These are phyloP conservation scores for Nakaseomyces nivariensis DNA, from an alignment of 1,139 yeast genomes.

Conservation along the genomic window DNA sequence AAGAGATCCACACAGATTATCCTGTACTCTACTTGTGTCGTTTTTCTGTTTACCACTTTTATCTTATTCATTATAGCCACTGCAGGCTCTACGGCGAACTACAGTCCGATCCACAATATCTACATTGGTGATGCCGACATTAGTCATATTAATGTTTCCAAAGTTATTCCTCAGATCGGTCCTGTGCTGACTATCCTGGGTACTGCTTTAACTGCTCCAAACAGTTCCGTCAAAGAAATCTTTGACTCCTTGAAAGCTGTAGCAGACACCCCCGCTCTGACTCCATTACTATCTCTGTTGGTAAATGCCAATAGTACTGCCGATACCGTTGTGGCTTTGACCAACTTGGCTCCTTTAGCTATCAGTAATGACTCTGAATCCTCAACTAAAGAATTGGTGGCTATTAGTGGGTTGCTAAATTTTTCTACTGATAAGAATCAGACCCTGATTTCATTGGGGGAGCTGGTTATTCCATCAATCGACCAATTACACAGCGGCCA, in stretches of 20 bases:
- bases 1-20: not conserved
- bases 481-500: constrained; percentile 14
- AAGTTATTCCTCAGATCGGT: constrained; percentile 25
- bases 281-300: constrained; percentile 22
- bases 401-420: constrained; percentile 19
- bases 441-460: constrained; percentile 11
- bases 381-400: constrained; percentile 15
- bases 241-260: constrained; percentile 21
- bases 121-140: constrained; percentile 28
- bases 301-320: constrained; percentile 18
- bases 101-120: constrained; percentile 23
- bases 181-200: constrained; percentile 24
- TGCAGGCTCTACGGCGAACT: constrained; percentile 26
- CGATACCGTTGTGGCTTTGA: constrained; percentile 19
- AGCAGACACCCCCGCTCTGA: constrained; percentile 22
- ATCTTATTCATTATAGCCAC: constrained; percentile 19
- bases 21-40: constrained; percentile 6
- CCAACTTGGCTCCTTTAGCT: constrained; percentile 25
- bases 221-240: constrained; percentile 13
- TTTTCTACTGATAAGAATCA: constrained; percentile 19
- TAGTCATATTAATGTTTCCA: constrained; percentile 26
- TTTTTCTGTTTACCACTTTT: constrained; percentile 18
- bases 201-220: constrained; percentile 20
- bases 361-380: constrained; percentile 12
- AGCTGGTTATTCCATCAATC: constrained; percentile 3